These are phyloP conservation scores for Poa pratensis DNA, from an alignment of 176 grass and related monocot genomes.

Conservation along the genomic window DNA sequence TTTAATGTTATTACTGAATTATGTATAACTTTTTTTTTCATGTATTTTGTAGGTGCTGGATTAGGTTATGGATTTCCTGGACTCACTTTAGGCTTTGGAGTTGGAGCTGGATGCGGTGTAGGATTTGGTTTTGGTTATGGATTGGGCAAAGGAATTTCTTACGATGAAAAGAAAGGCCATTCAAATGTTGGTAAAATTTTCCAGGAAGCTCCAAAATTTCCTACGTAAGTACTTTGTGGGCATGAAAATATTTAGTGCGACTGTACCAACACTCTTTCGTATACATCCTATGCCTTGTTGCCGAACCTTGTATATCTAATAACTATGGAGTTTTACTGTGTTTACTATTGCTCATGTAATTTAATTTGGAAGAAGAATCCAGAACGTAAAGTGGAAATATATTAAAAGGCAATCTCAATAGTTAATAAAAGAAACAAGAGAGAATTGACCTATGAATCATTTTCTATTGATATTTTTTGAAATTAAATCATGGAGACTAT, in stretches of 20 bases:
- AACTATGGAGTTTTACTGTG: neutral
- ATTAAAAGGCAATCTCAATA: neutral
- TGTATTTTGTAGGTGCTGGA: conserved; percentile 61
- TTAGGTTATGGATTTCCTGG: conserved; percentile 84
- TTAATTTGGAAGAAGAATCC: neutral
- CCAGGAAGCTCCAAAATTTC: conserved; percentile 52
- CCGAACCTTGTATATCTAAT: neutral
- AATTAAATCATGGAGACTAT: neutral
- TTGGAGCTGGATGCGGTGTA: conserved; percentile 78
- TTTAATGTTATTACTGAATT: neutral
- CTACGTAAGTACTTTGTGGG: conserved; percentile 59
- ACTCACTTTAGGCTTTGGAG: conserved; percentile 73
- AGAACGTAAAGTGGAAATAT: neutral
- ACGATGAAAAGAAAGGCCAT: conserved; percentile 58
- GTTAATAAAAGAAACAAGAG: neutral
- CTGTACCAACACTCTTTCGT: neutral
- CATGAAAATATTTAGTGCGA: conserved; percentile 16
- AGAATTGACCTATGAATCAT: neutral
- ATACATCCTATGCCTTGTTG: conserved; percentile 31
- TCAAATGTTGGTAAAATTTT: conserved; percentile 87
- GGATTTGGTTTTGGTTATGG: conserved; percentile 88
- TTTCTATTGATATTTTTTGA: neutral
- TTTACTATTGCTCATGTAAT: neutral
- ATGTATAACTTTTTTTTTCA: neutral
- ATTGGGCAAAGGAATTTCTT: conserved; percentile 73